phyloP scores from a whole-genome alignment of 78 protist genomes.

The Speleostelium caveatum region DNA sequence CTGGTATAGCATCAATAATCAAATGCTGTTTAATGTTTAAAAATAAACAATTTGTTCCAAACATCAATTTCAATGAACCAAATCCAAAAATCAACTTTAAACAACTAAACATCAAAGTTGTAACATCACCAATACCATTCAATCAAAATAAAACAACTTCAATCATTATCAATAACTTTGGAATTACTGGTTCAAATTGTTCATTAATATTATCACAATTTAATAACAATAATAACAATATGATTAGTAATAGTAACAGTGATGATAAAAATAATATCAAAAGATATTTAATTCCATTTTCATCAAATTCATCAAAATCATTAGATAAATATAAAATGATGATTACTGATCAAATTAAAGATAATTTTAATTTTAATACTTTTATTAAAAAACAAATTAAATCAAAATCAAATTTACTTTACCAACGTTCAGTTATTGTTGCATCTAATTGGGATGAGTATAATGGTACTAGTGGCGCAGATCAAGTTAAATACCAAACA shows the following conservation, averaged over 20 bases:
- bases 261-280: neutral
- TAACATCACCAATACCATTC: neutral
- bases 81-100: neutral
- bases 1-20: neutral
- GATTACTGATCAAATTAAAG: neutral
- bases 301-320: slow-evolving; percentile 1
- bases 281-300: slow-evolving; percentile 24
- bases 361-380: neutral
- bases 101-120: neutral
- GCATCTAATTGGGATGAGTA: slow-evolving; percentile 34
- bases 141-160: too few relatives aligned
- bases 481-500: too few relatives aligned
- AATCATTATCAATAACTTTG: too few relatives aligned
- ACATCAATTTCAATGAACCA: neutral
- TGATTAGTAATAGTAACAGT: neutral
- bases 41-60: neutral
- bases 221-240: neutral
- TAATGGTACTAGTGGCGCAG: neutral
- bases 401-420: neutral
- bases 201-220: too few relatives aligned
- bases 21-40: neutral
- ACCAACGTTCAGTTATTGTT: neutral
- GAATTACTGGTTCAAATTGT: too few relatives aligned
- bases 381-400: neutral
- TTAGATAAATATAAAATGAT: neutral